Evolutionary conservation across 2,329 filamentous ascomycete species (phyloP).

Genomic region (Diplodia corticola): DNA sequence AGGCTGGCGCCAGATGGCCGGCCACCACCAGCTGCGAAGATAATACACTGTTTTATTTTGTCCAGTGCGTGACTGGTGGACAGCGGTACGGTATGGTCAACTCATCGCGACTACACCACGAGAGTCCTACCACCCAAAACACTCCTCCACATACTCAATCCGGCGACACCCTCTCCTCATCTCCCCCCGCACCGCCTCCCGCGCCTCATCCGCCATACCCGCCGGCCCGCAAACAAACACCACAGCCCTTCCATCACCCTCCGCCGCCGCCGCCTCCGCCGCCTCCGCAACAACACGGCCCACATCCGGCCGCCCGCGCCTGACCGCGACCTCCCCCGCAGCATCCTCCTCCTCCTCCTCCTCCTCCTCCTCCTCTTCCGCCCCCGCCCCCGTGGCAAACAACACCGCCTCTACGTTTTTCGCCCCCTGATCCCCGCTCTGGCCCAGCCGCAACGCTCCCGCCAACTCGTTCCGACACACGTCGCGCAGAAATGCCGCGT

Average conservation of each 20-base stretch:
- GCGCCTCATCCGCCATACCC: conserved; percentile 48
- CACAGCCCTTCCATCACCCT: conserved; percentile 33
- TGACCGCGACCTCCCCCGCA: conserved; percentile 30
- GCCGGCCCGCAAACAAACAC: conserved; percentile 50
- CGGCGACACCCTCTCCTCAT: conserved; percentile 35
- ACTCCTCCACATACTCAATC: conserved; percentile 26
- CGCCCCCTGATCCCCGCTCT: conserved; percentile 29
- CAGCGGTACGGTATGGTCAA: no score
- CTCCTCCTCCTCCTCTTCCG: neutral
- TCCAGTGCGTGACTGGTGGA: no score
- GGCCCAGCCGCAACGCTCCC: conserved; percentile 28
- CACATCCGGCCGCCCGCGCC: conserved; percentile 44
- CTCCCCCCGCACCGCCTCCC: conserved; percentile 42
- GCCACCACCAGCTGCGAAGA: no score
- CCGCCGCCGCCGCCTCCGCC: conserved; percentile 34
- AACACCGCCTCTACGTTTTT: no score
- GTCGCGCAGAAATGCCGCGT: conserved; percentile 32
- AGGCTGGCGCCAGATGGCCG: no score
- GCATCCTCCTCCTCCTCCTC: neutral
- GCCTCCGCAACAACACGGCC: conserved; percentile 36
- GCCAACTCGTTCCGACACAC: conserved; percentile 30
- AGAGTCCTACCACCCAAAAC: neutral
- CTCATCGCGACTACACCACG: no score
- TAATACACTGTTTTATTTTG: no score
- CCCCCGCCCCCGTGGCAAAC: conserved; percentile 18